Evolutionary conservation across 805 yeast species (phyloP), one percentile per base, ranked within the genome.

Genomic region (Maudiozyma barnettii): DNA sequence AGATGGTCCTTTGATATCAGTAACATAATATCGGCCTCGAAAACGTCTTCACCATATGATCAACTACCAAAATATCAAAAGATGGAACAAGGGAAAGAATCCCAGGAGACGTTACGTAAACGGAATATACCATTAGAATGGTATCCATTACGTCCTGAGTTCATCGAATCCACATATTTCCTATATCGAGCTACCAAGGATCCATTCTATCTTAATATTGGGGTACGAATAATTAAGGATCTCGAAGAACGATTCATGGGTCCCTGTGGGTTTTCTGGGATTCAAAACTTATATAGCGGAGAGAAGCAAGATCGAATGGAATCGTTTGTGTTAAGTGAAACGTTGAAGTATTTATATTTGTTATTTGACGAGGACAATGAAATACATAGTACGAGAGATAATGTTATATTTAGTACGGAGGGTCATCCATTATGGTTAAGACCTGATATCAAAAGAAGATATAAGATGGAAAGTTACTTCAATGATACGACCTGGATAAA

Each of bases 121-220:
- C 33, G 42, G 2, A 41, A 39, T 3, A 36, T 53, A 3, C 61
- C 77, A 0, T 66, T 88, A 31, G 95, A 86, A 59, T 90, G 96
- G 96, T 90, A 87, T 58, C 96, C 96, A 2, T 69, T 90, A 40
- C 70, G 98, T 46, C 98, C 98, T 0, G 98, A 90, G 60, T 87
- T 89, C 54, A 75, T 87, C 39, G 98, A 90, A 61, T 84, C 95
- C 0, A 87, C 95, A 0, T 90, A 88, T 63, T 81, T 82, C 58
- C 66, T 90, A 14, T 89, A 83, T 58, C 69, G 84, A 38, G 95
- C 96, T 1, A 90, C 97, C 0, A 74, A 70, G 48, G 98, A 90
- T 61, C 95, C 96, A 2, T 72, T 88, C 58, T 89, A 81, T 61
- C 66, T 90, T 18, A 78, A 81, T 46, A 77, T 87, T 29, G 97